A percentile compares a stretch with the other conserved stretches of the same genome.
phyloP scores from a whole-genome alignment of 257 asterid genomes.

The Salvia splendens region DNA sequence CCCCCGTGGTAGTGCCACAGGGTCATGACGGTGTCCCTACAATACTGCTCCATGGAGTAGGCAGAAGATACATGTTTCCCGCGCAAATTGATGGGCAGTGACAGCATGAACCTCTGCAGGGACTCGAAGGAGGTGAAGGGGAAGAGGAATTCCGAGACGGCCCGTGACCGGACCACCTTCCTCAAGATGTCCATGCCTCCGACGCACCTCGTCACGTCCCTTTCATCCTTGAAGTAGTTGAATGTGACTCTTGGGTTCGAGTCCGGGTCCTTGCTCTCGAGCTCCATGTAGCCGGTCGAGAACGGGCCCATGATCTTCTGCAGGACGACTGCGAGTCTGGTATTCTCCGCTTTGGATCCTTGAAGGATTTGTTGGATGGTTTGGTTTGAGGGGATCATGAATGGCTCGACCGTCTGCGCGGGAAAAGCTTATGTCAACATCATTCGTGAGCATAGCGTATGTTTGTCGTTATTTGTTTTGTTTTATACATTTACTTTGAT shows the following conservation, averaged over 20 bases:
- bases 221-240: slow-evolving; percentile 72
- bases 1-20: slow-evolving; percentile 99
- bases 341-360: not conserved
- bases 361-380: not conserved
- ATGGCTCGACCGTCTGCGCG: not conserved
- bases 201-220: slow-evolving; percentile 70
- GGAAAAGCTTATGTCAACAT: too few species aligned
- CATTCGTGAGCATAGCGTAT: too few species aligned
- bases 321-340: slow-evolving; percentile 52
- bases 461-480: too few species aligned
- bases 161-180: slow-evolving; percentile 47
- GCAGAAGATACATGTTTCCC: slow-evolving; percentile 46
- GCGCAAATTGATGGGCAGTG: slow-evolving; percentile 58
- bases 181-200: slow-evolving; percentile 56
- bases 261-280: slow-evolving; percentile 49
- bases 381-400: not conserved
- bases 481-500: too few species aligned
- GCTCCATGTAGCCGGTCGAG: slow-evolving; percentile 68
- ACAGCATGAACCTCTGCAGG: slow-evolving; percentile 42
- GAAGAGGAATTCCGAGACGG: slow-evolving; percentile 46
- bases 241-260: slow-evolving; percentile 70
- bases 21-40: slow-evolving; percentile 76
- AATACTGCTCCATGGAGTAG: slow-evolving; percentile 60
- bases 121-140: slow-evolving; percentile 48
- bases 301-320: slow-evolving; percentile 75